Evolutionary conservation across 1,139 yeast species (phyloP), one percentile per base, ranked within the genome.

Genomic region (Protomyces pachydermus): DNA sequence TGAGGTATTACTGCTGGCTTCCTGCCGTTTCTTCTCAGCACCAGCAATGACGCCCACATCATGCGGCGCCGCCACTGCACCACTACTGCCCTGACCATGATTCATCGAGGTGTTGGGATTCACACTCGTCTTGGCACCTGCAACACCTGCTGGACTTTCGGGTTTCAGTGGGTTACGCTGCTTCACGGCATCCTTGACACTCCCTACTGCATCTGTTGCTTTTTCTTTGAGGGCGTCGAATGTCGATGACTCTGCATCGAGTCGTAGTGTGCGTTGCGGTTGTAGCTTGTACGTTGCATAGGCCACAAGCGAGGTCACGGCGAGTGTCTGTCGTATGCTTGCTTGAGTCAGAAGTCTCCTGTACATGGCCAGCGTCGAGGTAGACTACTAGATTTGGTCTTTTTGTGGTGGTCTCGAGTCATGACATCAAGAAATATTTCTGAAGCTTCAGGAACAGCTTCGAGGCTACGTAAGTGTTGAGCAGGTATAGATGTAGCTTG

Each of bases 1-100:
- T 12, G 58, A 52, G 20, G 51, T 20, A 50, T 60, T 53, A 39
- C 51, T 34, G 10, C 57, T 52, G 9, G 48, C 58, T 54, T 37
- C 54, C 34, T 60, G 64, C 38, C 58, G 48, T 28, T 60, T 60
- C 64, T 60, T 60, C 48, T 60, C 54, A 18, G 64, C 64, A 25
- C 58, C 42, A 14, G 55, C 64, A 34, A 52, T 42, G 3, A 42
- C 48, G 48, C 48, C 25, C 14, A 42, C 25, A 42, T 42, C 48
- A 18, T 42, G 25, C 12, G 62, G 62, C 5, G 53, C 62, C 14
- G 52, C 45, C 46, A 38, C 52, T 6, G 42, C 56, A n/a, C 62
- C 62, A n/a, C 16, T 16, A 6, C 52, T 55, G 8, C 51, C 45
- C 45, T 58, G 62, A 3, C 62, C 62, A 34, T 58, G 62, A 45